Evolutionary conservation across 2,329 filamentous ascomycete species (phyloP).

Genomic region (Xenosphaeropsis pyriputrescens): DNA sequence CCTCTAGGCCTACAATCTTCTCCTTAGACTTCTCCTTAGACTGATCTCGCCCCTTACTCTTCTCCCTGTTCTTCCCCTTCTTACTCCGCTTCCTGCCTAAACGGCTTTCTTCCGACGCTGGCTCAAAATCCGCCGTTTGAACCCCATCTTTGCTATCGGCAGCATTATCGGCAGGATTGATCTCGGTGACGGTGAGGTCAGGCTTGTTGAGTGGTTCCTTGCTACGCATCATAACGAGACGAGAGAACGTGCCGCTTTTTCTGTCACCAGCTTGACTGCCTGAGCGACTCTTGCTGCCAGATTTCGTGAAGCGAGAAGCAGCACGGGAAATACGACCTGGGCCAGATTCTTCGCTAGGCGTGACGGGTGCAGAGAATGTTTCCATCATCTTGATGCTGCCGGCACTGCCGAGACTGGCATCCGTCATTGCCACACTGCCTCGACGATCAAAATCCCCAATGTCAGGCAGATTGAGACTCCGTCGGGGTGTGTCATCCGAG

Average conservation of each 20-base stretch:
- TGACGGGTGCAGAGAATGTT: slow-evolving; percentile 23
- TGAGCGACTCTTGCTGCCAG: slow-evolving; percentile 35
- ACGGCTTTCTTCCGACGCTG: not conserved
- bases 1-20: not conserved
- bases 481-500: slow-evolving; percentile 33
- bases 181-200: not conserved
- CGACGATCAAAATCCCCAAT: slow-evolving; percentile 24
- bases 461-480: slow-evolving; percentile 31
- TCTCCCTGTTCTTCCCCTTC: not conserved
- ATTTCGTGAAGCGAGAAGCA: slow-evolving; percentile 35
- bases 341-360: slow-evolving; percentile 36
- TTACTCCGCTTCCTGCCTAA: not conserved
- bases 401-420: slow-evolving; percentile 21
- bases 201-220: slow-evolving; percentile 13
- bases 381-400: slow-evolving; percentile 23
- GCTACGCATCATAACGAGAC: slow-evolving; percentile 17
- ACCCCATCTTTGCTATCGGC: not conserved
- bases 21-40: not conserved
- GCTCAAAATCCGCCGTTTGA: not conserved
- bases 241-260: slow-evolving; percentile 41
- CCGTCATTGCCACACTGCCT: slow-evolving; percentile 33
- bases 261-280: slow-evolving; percentile 42
- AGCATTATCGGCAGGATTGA: not conserved
- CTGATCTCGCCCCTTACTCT: not conserved
- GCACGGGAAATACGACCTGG: slow-evolving; percentile 40